Conservation (phyloP, 306 rosid genomes). For the Sechiopsis laciniata region DNA sequence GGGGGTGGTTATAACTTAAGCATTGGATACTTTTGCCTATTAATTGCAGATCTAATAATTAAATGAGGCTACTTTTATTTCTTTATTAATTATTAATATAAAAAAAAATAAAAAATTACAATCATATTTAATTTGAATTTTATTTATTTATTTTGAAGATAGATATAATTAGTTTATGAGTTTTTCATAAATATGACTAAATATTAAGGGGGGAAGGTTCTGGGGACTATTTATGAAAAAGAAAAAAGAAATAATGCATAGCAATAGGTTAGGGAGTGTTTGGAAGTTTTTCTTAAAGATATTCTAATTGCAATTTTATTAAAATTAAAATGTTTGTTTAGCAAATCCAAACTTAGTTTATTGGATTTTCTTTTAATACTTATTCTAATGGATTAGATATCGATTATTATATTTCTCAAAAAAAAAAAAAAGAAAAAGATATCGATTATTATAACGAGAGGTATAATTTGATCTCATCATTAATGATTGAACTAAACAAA, state of each 20-base stretch:
- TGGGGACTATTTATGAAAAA: background rate
- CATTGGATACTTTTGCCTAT: slow-evolving; percentile 13
- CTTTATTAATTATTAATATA: background rate
- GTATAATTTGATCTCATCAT: no score
- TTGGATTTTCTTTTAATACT: no score
- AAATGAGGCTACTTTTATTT: background rate
- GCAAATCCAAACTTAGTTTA: no score
- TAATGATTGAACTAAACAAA: no score
- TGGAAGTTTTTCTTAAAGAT: background rate
- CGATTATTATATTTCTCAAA: no score
- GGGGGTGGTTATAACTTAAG: background rate
- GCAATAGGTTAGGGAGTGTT: background rate
- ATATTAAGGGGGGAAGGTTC: no score
- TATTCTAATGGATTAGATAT: no score
- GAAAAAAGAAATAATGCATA: background rate
- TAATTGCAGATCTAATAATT: background rate
- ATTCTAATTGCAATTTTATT: no score
- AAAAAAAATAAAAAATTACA: background rate
- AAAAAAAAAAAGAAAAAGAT: no score
- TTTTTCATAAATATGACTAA: background rate
- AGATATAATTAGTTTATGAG: no score
- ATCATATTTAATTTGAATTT: background rate
- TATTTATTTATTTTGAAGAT: background rate
- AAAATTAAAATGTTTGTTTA: no score
- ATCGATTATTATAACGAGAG: no score